Evolutionary conservation across 768 basidiomycete genomes (phyloP), one percentile per base, ranked within the genome.

Genomic region (Phylloporus arenicola): DNA sequence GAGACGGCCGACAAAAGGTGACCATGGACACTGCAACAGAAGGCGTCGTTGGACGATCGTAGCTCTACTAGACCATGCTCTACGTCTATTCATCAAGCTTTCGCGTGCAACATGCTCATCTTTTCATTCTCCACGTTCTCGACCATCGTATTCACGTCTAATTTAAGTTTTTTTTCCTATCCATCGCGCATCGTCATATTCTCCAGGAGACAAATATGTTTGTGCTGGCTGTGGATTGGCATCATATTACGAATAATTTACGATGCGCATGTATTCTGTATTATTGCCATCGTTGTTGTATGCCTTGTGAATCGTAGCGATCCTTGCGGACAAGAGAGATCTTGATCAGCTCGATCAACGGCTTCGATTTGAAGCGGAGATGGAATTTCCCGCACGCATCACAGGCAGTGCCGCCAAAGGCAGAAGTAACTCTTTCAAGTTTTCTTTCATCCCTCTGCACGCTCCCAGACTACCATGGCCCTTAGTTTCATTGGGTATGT

Each of bases 401-500:
- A 37, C n/a, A 27, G 30, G 41, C 53, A 45, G 48, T 42, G 52
- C 52, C 48, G 43, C 48, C 48, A 53, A 57, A 47, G 55, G 14
- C 46, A 49, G 41, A 44, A 35, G 27, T 47, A 34, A 11, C 27
- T 29, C 49, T 33, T 48, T 58, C 57, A 25, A 38, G 49, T 58
- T 61, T 62, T 62, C 56, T 57, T 52, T 52, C 46, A 27, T 44
- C 42, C 27, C 19, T 48, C 13, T 31, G 30, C 13, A 13, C 30
- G 30, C 13, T 31, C 30, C 13, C 13, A 20, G 34, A 48, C 51
- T 41, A 69, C 57, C 59, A 86, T 86, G 84, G 83, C 86, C 56
- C 76, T 79, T 53, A 86, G 81, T 72, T 88, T 86, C 62, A 86
- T 88, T 57, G 86, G 86, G 85, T 85, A 58, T 39, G 75, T 67